A percentile compares a stretch with the other conserved stretches of the same genome.
These are phyloP conservation scores for Poa annua DNA, from an alignment of 176 grass and related monocot species.

Conservation along the genomic window DNA sequence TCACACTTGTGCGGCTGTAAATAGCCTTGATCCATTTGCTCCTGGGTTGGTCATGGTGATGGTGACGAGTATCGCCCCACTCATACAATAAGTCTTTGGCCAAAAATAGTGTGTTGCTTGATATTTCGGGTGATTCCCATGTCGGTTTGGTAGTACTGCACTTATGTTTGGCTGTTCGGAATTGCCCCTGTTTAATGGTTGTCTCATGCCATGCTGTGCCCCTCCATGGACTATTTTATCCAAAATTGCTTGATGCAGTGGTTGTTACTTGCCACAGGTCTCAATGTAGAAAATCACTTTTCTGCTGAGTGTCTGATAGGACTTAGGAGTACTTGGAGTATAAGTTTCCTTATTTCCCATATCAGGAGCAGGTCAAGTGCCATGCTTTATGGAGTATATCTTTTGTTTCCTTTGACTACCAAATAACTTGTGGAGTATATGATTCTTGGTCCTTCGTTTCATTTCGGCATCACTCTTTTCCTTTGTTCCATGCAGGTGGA, in stretches of 20 bases:
- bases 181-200: not conserved
- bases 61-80: not conserved
- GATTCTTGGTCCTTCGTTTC: not conserved
- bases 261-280: not conserved
- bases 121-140: not conserved
- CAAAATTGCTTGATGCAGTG: not conserved
- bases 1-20: not conserved
- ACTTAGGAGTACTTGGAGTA: not conserved
- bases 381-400: not conserved
- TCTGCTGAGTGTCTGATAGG: not conserved
- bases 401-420: conserved; percentile 13
- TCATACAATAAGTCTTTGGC: not conserved
- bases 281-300: not conserved
- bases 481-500: conserved; percentile 67
- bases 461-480: conserved; percentile 38
- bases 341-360: not conserved
- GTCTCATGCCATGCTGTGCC: not conserved
- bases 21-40: not conserved
- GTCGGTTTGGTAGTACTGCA: not conserved
- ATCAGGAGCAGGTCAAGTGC: not conserved
- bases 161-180: not conserved
- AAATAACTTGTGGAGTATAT: not conserved
- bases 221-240: not conserved
- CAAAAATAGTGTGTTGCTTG: not conserved
- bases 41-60: not conserved